A percentile compares a stretch with the other conserved stretches of the same genome.
phyloP scores from a whole-genome alignment of 441 rosid species.

The Corymbia calophylla region DNA sequence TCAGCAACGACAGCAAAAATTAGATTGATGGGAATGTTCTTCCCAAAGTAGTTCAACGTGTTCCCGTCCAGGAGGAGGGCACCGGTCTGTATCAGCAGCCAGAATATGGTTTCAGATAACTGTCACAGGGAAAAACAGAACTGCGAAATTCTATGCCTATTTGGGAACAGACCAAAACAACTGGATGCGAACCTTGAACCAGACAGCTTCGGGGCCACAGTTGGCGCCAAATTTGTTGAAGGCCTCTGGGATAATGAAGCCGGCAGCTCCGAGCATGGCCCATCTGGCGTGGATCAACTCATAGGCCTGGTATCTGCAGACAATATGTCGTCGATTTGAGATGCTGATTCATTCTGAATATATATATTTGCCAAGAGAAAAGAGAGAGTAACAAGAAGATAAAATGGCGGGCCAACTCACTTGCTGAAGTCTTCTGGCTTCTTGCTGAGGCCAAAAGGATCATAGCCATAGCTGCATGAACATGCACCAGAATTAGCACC shows the following conservation, averaged over 20 bases:
- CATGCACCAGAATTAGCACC: neutral
- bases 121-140: neutral
- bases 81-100: constrained; percentile 55
- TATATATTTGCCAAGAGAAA: neutral
- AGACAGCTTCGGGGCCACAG: constrained; percentile 98
- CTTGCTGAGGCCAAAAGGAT: constrained; percentile 94
- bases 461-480: constrained; percentile 85
- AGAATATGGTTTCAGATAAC: neutral
- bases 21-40: constrained; percentile 86
- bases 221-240: constrained; percentile 92
- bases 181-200: constrained; percentile 65
- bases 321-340: neutral
- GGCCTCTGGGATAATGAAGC: constrained; percentile 90
- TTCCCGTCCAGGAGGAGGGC: constrained; percentile 94
- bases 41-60: constrained; percentile 93
- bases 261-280: constrained; percentile 99
- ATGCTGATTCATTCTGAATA: neutral
- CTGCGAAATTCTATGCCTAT: neutral
- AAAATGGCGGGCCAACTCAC: constrained; percentile 24
- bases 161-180: neutral
- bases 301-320: constrained; percentile 70
- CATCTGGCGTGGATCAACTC: constrained; percentile 93
- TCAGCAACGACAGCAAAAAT: constrained; percentile 71
- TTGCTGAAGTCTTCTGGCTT: constrained; percentile 86
- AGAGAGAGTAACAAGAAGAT: neutral